Percentiles rank a stretch among this genome's conserved stretches.
These are phyloP conservation scores for Lactarius evosmus DNA, from an alignment of 768 basidiomycete species.

Conservation along the genomic window DNA sequence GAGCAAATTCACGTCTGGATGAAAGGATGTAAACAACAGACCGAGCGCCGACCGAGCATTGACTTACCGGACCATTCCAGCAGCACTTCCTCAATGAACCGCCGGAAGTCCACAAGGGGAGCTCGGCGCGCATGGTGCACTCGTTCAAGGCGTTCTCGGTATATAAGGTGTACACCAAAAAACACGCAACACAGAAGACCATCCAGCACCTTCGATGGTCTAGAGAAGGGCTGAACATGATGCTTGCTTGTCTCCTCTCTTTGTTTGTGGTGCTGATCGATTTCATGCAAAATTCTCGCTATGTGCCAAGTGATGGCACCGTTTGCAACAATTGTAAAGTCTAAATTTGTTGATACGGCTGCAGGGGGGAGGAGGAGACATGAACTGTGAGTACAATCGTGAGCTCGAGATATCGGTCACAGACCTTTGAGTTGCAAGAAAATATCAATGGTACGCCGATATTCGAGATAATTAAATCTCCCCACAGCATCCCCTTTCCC, in stretches of 20 bases:
- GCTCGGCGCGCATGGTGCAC: conserved; percentile 2
- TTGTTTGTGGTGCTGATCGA: conserved; percentile 7
- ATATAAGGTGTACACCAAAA: conserved; percentile 7
- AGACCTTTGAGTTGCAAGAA: conserved; percentile 18
- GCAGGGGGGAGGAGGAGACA: background rate
- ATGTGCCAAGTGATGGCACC: conserved; percentile 14
- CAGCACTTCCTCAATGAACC: conserved; percentile 8
- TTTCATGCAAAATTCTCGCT: conserved; percentile 14
- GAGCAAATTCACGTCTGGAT: conserved; percentile 14
- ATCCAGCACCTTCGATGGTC: conserved; percentile 6
- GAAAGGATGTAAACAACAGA: background rate
- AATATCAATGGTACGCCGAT: conserved; percentile 9
- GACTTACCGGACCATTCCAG: conserved; percentile 15
- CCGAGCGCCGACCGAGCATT: background rate
- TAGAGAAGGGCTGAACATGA: background rate
- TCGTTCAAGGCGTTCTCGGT: conserved; percentile 15
- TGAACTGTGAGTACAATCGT: background rate
- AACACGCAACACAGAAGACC: conserved; percentile 12
- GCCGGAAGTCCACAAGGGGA: conserved; percentile 8
- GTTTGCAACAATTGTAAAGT: conserved; percentile 10
- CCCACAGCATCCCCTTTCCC: conserved; percentile 4
- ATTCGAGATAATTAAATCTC: conserved; percentile 18
- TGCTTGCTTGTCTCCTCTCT: background rate
- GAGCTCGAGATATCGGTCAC: background rate
- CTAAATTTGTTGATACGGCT: conserved; percentile 9